Evolutionary conservation across 768 basidiomycete species (phyloP).

Genomic region (Lentinula detonsa): DNA sequence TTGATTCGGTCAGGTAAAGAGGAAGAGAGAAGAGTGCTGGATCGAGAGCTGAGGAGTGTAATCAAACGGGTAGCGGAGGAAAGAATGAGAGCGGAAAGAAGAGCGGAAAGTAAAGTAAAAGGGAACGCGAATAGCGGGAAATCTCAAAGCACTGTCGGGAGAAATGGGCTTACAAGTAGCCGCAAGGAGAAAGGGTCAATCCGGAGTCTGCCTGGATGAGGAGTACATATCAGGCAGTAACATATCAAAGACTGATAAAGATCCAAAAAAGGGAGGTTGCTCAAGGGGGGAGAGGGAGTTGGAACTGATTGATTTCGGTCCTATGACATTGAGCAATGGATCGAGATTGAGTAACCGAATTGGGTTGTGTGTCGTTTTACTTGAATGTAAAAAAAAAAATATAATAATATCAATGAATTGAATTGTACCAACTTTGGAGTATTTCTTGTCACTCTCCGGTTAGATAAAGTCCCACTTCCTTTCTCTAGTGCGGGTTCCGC

Average conservation of each 20-base stretch:
- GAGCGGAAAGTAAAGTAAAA: neutral
- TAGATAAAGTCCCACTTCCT: conserved; percentile 1
- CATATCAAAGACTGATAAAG: neutral
- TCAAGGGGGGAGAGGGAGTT: neutral
- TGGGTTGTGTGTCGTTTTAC: neutral
- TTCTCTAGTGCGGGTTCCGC: neutral
- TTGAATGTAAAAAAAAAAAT: neutral
- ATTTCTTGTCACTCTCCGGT: conserved; percentile 1
- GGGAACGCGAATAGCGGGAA: neutral
- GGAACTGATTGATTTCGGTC: neutral
- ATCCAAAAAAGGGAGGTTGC: neutral
- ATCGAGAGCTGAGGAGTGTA: neutral
- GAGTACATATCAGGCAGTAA: too few species aligned
- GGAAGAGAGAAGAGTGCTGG: neutral
- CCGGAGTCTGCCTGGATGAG: neutral
- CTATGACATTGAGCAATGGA: neutral
- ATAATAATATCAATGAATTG: neutral
- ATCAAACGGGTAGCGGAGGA: neutral
- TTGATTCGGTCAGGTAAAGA: neutral
- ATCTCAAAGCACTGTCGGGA: neutral
- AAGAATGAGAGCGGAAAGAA: neutral
- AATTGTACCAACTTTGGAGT: neutral
- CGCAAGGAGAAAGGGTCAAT: conserved; percentile 2
- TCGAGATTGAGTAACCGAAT: neutral
- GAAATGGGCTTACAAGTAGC: neutral